A percentile compares a stretch with the other conserved stretches of the same genome.
Conservation (phyloP, 306 rosid species). For the Cicer chorassanicum region DNA sequence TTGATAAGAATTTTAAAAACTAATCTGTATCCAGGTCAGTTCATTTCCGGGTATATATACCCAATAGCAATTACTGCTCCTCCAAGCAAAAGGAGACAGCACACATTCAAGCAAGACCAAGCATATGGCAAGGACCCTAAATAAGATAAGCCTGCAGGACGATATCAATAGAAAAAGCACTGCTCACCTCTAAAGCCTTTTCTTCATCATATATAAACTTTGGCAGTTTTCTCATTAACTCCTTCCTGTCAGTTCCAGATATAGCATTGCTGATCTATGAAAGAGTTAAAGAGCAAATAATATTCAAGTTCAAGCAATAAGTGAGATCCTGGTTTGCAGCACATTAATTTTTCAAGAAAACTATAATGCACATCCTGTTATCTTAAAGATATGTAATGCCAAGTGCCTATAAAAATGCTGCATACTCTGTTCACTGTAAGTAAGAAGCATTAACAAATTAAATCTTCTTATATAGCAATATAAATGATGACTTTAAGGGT, state of each 20-base stretch:
- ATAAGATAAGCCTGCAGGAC: conserved; percentile 35
- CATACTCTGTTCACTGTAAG: conserved; percentile 28
- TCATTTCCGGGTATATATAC: neutral
- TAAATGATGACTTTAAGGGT: neutral
- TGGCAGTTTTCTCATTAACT: conserved; percentile 92
- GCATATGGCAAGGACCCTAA: neutral
- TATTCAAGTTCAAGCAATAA: conserved; percentile 34
- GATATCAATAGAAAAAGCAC: conserved; percentile 39
- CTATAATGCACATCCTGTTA: neutral
- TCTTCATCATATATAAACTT: conserved; percentile 96
- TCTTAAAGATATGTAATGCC: conserved; percentile 20
- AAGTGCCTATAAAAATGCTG: conserved; percentile 2
- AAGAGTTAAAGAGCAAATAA: conserved; percentile 35
- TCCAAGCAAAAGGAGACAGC: conserved; percentile 31
- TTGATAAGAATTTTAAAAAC: neutral
- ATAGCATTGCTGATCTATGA: conserved; percentile 88
- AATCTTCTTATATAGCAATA: conserved; percentile 6
- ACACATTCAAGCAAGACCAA: conserved; percentile 14
- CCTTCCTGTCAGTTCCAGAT: conserved; percentile 86
- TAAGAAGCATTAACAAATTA: conserved; percentile 17
- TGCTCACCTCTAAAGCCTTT: conserved; percentile 88
- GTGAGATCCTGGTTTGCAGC: conserved; percentile 20
- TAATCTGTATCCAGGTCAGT: conserved; percentile 11
- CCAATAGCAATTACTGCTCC: neutral
- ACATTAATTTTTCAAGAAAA: conserved; percentile 22